phyloP scores from a whole-genome alignment of 2,329 filamentous ascomycete genomes.

The Torrubiellomyces zombiae region DNA sequence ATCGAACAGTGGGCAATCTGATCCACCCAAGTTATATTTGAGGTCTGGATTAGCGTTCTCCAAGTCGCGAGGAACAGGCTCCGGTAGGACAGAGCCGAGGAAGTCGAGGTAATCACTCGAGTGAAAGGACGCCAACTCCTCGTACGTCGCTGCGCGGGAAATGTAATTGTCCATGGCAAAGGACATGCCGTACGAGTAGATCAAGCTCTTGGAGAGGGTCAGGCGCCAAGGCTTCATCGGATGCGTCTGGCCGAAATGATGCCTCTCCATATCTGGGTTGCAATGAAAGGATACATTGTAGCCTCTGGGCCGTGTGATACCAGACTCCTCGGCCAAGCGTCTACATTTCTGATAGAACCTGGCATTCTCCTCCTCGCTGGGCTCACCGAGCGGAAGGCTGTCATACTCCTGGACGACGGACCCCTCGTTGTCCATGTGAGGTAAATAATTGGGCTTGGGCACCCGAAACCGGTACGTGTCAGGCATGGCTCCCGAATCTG shows the following conservation, averaged over 20 bases:
- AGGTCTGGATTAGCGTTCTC: conserved; percentile 46
- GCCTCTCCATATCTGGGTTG: conserved; percentile 85
- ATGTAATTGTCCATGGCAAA: conserved; percentile 93
- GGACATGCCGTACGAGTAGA: conserved; percentile 89
- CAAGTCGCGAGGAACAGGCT: conserved; percentile 45
- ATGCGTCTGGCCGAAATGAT: conserved; percentile 93
- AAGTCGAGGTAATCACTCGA: conserved; percentile 83
- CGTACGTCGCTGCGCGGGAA: conserved; percentile 65
- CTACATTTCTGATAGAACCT: conserved; percentile 41
- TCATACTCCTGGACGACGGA: conserved; percentile 34
- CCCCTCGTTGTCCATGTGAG: conserved; percentile 35
- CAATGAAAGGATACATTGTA: conserved; percentile 92
- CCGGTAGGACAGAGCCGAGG: conserved; percentile 53
- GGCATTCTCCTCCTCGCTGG: conserved; percentile 37
- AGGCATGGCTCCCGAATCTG: no score
- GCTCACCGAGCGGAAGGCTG: conserved; percentile 29
- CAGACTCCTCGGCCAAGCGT: conserved; percentile 40
- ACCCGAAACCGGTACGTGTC: conserved; percentile 36
- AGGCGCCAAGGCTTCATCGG: conserved; percentile 99
- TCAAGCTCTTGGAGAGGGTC: conserved; percentile 85
- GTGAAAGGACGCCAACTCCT: conserved; percentile 80
- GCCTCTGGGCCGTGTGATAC: conserved; percentile 64
- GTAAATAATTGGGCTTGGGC: conserved; percentile 43
- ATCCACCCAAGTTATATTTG: conserved; percentile 73
- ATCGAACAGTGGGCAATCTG: conserved; percentile 93